Evolutionary conservation across 1,139 yeast genomes (phyloP), one percentile per base, ranked within the genome.

Genomic region (Saccharomyces hybrid): DNA sequence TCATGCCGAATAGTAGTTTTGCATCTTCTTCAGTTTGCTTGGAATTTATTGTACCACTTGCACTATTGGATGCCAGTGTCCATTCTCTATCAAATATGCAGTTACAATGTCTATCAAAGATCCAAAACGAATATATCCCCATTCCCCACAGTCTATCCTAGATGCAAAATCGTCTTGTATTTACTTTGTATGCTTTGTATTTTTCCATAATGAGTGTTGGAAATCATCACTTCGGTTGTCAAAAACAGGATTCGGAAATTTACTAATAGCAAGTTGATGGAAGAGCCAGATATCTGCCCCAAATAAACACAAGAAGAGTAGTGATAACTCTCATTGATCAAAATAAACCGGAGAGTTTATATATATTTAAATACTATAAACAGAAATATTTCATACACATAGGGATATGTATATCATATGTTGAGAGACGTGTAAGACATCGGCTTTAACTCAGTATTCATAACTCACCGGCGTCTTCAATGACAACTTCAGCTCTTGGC

Each of bases 101-200:
- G 61, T 82, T 83, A 62, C 96, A 88, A 69, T 91, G 97, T 66
- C 95, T 80, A 68, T 91, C 97, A 68, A 86, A 91, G 54, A 91
- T 80, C 84, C 90, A 87, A 68, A 90, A 86, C 6, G 96, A 86
- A 71, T 85, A 85, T 53, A 89, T 82, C 20, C 81, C 76, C 83
- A 80, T 63, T 27, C 23, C 42, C 42, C 25, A 38, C 42, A 4
- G n/a, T 38, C 5, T 38, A 38, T 38, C 11, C 13, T 11, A 38
- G 42, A 1, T 38, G 42, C 42, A 38, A 11, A 38, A 20, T 38
- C 11, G 11, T 4, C 5, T 16, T 14, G 2, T 38, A 14, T 38
- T 16, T 2, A 16, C 3, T 38, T 38, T 16, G 9, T 38, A 1
- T n/a, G 14, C 7, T 8, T 38, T 14, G 42, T 38, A 38, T 38